Evolutionary conservation across 78 protist genomes (phyloP).

Genomic region (Protostelium mycophagum): DNA sequence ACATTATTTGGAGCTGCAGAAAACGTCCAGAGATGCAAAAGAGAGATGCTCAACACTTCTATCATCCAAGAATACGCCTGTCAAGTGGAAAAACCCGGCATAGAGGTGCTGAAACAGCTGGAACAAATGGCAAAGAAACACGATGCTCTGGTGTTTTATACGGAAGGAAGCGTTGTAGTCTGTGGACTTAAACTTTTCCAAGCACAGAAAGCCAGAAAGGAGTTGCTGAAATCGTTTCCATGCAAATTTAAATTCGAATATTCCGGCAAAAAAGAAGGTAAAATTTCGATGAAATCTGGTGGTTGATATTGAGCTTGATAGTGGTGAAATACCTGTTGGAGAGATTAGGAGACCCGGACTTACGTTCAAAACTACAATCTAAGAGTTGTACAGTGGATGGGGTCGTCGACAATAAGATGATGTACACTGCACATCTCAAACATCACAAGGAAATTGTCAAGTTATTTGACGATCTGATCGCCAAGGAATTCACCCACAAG

Average conservation of each 20-base stretch:
- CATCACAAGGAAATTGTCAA: no score
- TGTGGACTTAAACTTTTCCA: not conserved
- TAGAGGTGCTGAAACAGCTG: not conserved
- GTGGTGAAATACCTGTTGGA: not conserved
- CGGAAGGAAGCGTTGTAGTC: not conserved
- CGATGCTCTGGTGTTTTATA: not conserved
- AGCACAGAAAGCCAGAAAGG: not conserved
- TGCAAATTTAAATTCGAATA: no score
- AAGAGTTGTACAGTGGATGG: no score
- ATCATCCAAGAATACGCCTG: not conserved
- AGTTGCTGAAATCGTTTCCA: not conserved
- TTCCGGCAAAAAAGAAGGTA: not conserved
- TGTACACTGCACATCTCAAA: no score
- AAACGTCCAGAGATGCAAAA: not conserved
- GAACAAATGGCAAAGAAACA: not conserved
- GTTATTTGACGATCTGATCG: no score
- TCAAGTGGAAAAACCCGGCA: not conserved
- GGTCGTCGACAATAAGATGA: no score
- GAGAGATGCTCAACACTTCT: not conserved
- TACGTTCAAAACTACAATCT: no score
- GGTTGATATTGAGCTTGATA: not conserved
- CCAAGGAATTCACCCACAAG: no score
- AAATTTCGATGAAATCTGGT: not conserved
- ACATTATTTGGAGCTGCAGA: not conserved
- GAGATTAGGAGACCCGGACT: not conserved